Base-by-base conservation (phyloP, 257 asterid genomes). In the Marsdenia floribunda region DNA sequence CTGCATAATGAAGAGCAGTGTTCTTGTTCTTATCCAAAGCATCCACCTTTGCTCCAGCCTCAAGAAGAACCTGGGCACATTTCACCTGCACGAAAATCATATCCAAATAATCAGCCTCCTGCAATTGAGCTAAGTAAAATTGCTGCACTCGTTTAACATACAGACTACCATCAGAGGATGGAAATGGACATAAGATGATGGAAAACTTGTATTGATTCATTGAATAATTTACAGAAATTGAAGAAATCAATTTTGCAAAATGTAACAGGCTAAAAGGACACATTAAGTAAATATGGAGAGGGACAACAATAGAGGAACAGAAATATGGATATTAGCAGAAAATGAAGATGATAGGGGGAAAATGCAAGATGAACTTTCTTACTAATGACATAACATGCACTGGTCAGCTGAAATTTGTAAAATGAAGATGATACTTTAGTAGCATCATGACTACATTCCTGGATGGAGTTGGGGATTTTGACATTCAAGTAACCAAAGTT, bases 1-100 rank as follows among this genome's bases (percentile, higher is more conserved):
- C 98, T 13, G 99, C 99, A 76, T 95, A 95, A 76, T 95, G 99
- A 67, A 95, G 99, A 70, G 99, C 96, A 50, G 98, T 93, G 88
- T 95, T 95, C 91, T 95, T 95, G 68, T 93, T 95, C 88, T 91
- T 91, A 78, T 95, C 99, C 89, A 95, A 83, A 64, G 89, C 92
- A 76, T 95, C 96, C 68, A 91, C 99, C 86, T 93, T 93, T 22
- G 98, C 96, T 73, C 94, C 96, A 76, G 98, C 98, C 83, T 91
- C 99, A 7, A 95, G 84, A 76, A 95, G 99, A 83, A 95, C 77
- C 81, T 88, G 96, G 61, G 93, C 94, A 83, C 99, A 95, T 88
- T 88, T 89, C 69, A 82, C 89, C 99, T 95, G 85, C 44, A 83
- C 80, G 2, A 63, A 18, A 26, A 59, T 66, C 72, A 77, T 70